phyloP scores from a whole-genome alignment of 164 flowering plant genomes.

The Kalanchoe fedtschenkoi region DNA sequence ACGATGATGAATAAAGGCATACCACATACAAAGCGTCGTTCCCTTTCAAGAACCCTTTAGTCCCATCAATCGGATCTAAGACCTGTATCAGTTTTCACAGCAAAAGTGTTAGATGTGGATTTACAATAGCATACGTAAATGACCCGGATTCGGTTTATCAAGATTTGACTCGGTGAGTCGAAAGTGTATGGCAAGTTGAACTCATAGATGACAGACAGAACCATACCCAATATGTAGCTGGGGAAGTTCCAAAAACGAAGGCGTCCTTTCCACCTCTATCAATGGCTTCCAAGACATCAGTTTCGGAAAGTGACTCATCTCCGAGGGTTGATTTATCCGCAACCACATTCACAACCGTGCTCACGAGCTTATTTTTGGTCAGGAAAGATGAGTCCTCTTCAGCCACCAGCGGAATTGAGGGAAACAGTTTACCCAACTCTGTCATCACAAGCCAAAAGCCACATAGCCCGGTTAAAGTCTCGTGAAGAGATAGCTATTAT shows the following conservation, averaged over 20 bases:
- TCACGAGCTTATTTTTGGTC: constrained; percentile 44
- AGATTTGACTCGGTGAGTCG: no score
- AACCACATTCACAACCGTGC: constrained; percentile 46
- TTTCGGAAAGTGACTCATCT: constrained; percentile 24
- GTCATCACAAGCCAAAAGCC: constrained; percentile 10
- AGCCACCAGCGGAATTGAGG: constrained; percentile 85
- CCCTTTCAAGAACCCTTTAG: constrained; percentile 81
- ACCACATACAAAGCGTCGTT: constrained; percentile 85
- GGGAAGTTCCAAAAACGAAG: constrained; percentile 42
- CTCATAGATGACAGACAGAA: not conserved
- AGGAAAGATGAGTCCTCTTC: constrained; percentile 83
- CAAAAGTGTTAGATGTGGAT: not conserved
- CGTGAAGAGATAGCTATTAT: no score
- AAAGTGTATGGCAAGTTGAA: no score
- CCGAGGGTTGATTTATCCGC: constrained; percentile 29
- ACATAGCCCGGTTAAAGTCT: not conserved
- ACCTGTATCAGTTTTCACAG: constrained; percentile 32
- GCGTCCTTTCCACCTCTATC: constrained; percentile 82
- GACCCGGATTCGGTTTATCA: no score
- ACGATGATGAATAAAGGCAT: constrained; percentile 15
- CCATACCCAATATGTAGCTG: constrained; percentile 88
- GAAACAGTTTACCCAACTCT: no score
- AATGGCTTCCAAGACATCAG: constrained; percentile 66
- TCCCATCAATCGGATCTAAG: constrained; percentile 98
- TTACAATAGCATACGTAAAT: no score